A percentile compares a stretch with the other conserved stretches of the same genome.
These are phyloP conservation scores for Cordyceps cateniannulata DNA, from an alignment of 2,329 filamentous ascomycete genomes.

Conservation along the genomic window DNA sequence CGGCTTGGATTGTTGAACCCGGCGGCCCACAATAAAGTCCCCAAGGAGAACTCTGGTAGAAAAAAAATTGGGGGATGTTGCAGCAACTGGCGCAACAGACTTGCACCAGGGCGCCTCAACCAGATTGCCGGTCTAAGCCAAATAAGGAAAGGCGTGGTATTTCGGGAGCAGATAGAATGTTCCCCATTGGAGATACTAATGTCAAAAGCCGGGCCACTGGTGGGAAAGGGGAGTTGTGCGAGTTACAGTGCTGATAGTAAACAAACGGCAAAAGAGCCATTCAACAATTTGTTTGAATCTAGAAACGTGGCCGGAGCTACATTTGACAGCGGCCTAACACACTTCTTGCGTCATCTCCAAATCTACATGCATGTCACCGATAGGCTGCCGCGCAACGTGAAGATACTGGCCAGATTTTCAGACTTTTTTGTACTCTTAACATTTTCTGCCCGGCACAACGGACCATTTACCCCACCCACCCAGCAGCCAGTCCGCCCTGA, in stretches of 20 bases:
- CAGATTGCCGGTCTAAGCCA: slow-evolving; percentile 32
- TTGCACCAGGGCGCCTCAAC: slow-evolving; percentile 33
- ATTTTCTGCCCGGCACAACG: slow-evolving; percentile 6
- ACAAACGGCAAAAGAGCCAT: background rate
- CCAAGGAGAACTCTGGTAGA: background rate
- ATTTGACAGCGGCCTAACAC: background rate
- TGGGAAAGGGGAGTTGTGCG: slow-evolving; percentile 11
- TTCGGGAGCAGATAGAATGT: background rate
- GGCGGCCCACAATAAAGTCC: slow-evolving; percentile 1
- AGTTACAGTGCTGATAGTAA: background rate
- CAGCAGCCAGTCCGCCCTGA: background rate
- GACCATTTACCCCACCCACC: slow-evolving; percentile 1
- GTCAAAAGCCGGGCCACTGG: background rate
- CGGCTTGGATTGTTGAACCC: slow-evolving; percentile 14
- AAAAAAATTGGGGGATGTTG: slow-evolving; percentile 12
- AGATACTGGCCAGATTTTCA: background rate
- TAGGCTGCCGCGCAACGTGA: background rate
- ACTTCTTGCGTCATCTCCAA: background rate
- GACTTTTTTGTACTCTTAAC: too few relatives aligned
- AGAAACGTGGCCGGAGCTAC: background rate
- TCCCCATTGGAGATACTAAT: slow-evolving; percentile 1
- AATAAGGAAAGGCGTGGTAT: slow-evolving; percentile 14
- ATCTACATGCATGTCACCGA: background rate
- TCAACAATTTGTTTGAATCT: background rate
- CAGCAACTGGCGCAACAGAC: slow-evolving; percentile 17